Evolutionary conservation across 331 rosid genomes (phyloP).

Genomic region (Pyracantha coccinea): DNA sequence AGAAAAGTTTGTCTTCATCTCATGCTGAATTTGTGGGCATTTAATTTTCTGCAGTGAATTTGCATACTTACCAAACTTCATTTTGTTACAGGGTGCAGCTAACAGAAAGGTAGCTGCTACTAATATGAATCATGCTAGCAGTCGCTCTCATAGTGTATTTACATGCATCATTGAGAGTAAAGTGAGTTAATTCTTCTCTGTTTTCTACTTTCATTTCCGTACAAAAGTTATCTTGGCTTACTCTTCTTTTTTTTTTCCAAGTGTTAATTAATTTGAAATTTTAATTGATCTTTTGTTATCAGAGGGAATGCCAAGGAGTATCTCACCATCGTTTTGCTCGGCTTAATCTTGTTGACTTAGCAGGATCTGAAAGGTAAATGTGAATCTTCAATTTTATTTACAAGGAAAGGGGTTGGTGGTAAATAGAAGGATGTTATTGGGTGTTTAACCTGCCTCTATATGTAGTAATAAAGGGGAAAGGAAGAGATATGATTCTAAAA

Average conservation of each 20-base stretch:
- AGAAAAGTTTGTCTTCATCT: neutral
- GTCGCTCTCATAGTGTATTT: slow-evolving; percentile 98
- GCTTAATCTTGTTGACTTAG: slow-evolving; percentile 96
- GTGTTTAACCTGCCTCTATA: neutral
- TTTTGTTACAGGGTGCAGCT: slow-evolving; percentile 67
- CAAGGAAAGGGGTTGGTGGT: neutral
- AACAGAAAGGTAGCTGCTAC: slow-evolving; percentile 96
- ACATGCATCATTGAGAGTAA: slow-evolving; percentile 95
- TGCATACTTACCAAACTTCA: neutral
- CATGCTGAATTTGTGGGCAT: neutral
- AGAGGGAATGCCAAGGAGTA: slow-evolving; percentile 99
- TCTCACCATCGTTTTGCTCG: slow-evolving; percentile 90
- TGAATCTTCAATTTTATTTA: slow-evolving; percentile 2
- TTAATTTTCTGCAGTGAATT: neutral
- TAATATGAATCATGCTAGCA: slow-evolving; percentile 96
- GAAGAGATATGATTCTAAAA: neutral
- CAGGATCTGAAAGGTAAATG: slow-evolving; percentile 93
- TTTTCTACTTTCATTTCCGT: neutral
- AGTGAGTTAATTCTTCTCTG: slow-evolving; percentile 31
- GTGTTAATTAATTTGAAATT: neutral
- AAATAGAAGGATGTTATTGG: neutral
- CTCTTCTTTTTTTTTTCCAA: neutral
- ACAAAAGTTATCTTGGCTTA: neutral
- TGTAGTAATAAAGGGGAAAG: neutral
- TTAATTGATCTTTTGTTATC: slow-evolving; percentile 15